A percentile compares a stretch with the other conserved stretches of the same genome.
phyloP scores from a whole-genome alignment of 1,284 basidiomycete species.

The Tilletiopsis washingtonensis region DNA sequence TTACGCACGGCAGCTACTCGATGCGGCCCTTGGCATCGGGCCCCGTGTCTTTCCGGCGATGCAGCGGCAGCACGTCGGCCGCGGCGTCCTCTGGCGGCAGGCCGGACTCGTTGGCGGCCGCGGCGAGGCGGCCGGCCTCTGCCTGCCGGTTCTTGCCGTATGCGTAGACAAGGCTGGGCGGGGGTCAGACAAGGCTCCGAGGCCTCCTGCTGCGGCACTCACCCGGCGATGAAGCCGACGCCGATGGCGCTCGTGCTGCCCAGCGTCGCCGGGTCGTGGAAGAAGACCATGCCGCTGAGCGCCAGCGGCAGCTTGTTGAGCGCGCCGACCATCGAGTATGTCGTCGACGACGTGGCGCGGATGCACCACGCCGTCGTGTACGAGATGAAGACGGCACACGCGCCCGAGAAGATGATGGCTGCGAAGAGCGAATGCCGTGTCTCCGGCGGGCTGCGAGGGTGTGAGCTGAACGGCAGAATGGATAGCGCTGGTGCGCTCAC shows the following conservation, averaged over 20 bases:
- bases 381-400: slow-evolving; percentile 92
- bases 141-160: slow-evolving; percentile 45
- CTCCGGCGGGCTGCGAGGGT: slow-evolving; percentile 59
- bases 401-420: slow-evolving; percentile 89
- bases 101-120: no score
- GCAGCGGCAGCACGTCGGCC: no score
- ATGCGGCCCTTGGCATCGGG: no score
- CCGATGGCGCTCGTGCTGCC: slow-evolving; percentile 80
- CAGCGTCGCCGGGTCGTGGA: slow-evolving; percentile 70
- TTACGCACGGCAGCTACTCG: no score
- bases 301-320: slow-evolving; percentile 97
- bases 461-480: slow-evolving; percentile 5
- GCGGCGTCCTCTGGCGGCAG: no score
- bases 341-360: slow-evolving; percentile 89
- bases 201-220: neutral
- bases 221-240: slow-evolving; percentile 83
- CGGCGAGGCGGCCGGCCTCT: slow-evolving; percentile 23
- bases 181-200: neutral
- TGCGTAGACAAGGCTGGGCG: slow-evolving; percentile 33
- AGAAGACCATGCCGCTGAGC: slow-evolving; percentile 46
- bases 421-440: slow-evolving; percentile 71
- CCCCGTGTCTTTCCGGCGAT: no score
- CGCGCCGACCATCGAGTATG: slow-evolving; percentile 98
- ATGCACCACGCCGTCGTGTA: slow-evolving; percentile 99
- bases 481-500: slow-evolving; percentile 49